Base-by-base conservation (phyloP, 2,329 filamentous ascomycete species). In the Colletotrichum tamarilloi region DNA sequence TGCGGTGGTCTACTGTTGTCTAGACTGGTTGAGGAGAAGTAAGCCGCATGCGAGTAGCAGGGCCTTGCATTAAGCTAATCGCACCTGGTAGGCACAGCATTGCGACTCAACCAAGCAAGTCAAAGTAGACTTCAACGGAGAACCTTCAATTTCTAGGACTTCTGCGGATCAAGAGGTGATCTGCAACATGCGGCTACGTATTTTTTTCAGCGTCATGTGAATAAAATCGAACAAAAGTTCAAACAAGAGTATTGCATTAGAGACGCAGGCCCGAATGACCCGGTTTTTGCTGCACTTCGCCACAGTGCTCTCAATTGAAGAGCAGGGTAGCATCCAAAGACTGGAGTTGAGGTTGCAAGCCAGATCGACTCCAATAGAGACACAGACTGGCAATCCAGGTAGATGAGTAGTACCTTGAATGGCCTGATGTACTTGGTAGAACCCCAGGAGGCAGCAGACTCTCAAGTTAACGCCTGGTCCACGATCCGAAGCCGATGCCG, bases 251-350 rank as follows among this genome's bases (percentile, higher is more conserved):
- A 5, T 26, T 60, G n/a, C 11, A 14, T 30, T 5, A n/a, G 42
- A 22, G 22, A 46, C 30, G n/a, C 32, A 57, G 35, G 22, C 14
- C 49, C 7, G 30, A 4, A 62, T 14, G 35, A n/a, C 63, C 49
- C 53, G 32, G 7, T 58, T 53, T 22, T 46, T 28, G 65, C 53
- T 68, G 69, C 28, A 64, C 52, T 68, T 68, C 30, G 58, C 42
- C 69, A 59, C 38, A 32, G 19, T 57, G 42, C 19, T 53, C n/a
- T 53, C 14, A 19, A 19, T 22, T n/a, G 49, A 49, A 42, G 24
- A 55, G 42, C 59, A 32, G 55, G 28, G 55, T 19, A 38, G 30
- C 5, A 30, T 16, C 4, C 19, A 19, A 19, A 5, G 9, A 53
- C 22, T 66, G 7, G 12, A 16, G 2, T 57, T 30, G 42, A 49